These are phyloP conservation scores for Trifolium dubium DNA, from an alignment of 306 rosid species.

Conservation along the genomic window DNA sequence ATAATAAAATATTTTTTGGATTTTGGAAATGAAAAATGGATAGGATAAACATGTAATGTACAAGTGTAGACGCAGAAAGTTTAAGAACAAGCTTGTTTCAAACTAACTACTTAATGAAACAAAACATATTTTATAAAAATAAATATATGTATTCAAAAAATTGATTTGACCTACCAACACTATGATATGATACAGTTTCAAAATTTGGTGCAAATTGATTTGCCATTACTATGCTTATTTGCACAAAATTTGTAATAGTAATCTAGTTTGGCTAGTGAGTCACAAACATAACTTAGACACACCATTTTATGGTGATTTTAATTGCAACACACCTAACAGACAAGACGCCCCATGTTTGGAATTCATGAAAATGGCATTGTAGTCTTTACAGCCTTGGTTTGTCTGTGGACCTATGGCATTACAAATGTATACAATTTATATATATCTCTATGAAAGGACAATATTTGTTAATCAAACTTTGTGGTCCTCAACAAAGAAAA, in stretches of 20 bases:
- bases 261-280: slow-evolving; percentile 43
- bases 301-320: slow-evolving; percentile 47
- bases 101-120: background rate
- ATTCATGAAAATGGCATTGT: slow-evolving; percentile 37
- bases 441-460: slow-evolving; percentile 38
- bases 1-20: background rate
- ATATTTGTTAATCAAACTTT: slow-evolving; percentile 25
- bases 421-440: slow-evolving; percentile 29
- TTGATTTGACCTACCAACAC: background rate
- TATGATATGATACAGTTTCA: background rate
- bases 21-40: slow-evolving; percentile 24
- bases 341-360: slow-evolving; percentile 46
- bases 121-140: background rate
- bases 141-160: background rate
- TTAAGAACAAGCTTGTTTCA: background rate
- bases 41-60: slow-evolving; percentile 9
- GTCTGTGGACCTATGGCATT: slow-evolving; percentile 49
- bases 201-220: background rate
- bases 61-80: slow-evolving; percentile 16
- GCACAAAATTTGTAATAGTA: background rate
- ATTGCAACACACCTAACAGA: slow-evolving; percentile 63
- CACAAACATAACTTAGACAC: slow-evolving; percentile 44
- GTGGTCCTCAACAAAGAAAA: slow-evolving; percentile 39
- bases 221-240: background rate
- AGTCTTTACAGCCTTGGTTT: slow-evolving; percentile 40